phyloP scores from a whole-genome alignment of 345 rosid species.

The Corchorus capsularis region DNA sequence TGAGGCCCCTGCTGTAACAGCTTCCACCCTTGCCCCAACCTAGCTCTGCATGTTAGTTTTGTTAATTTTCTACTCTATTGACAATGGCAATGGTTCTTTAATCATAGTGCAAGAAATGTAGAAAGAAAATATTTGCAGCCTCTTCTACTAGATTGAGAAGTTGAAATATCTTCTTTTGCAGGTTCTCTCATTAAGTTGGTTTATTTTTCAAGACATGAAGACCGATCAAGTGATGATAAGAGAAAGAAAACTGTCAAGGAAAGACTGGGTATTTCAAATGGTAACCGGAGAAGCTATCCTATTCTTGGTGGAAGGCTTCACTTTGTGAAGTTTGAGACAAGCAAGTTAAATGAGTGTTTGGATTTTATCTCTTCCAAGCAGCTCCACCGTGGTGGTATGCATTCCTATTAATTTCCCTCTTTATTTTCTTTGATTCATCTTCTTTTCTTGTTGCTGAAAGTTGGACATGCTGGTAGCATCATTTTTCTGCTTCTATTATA shows the following conservation, averaged over 20 bases:
- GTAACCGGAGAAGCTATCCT: constrained; percentile 87
- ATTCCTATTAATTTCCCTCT: constrained; percentile 12
- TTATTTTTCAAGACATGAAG: constrained; percentile 97
- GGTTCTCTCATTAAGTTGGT: constrained; percentile 96
- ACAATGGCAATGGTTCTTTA: neutral
- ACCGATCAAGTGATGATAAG: constrained; percentile 54
- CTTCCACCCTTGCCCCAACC: neutral
- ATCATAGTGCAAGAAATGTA: constrained; percentile 1
- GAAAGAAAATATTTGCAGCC: neutral
- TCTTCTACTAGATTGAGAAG: neutral
- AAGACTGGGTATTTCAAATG: constrained; percentile 73
- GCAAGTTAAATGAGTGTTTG: constrained; percentile 85
- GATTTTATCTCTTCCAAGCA: constrained; percentile 96
- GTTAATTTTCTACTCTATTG: neutral
- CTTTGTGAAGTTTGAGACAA: constrained; percentile 93
- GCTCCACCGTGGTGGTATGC: constrained; percentile 75
- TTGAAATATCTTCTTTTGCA: constrained; percentile 34
- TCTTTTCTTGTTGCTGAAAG: neutral
- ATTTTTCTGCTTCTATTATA: neutral
- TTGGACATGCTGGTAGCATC: neutral
- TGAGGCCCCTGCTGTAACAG: neutral
- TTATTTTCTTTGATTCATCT: constrained; percentile 1
- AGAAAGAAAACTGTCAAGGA: constrained; percentile 75
- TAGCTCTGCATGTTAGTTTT: neutral
- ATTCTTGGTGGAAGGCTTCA: constrained; percentile 98